Evolutionary conservation across 441 rosid genomes (phyloP), one percentile per base, ranked within the genome.

Genomic region (Pelargonium fulgidum): DNA sequence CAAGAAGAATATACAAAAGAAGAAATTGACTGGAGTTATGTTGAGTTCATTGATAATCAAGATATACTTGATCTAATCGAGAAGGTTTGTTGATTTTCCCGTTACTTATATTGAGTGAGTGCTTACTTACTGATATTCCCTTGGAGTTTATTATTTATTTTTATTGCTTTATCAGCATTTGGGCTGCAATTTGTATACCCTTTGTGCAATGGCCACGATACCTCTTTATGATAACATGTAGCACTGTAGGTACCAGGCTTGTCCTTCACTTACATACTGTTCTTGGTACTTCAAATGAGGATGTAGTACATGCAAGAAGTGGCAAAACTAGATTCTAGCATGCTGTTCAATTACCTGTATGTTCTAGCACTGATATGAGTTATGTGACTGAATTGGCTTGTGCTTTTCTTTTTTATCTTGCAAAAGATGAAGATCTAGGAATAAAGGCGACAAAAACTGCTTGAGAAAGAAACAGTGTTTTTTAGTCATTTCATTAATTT

Each of bases 21-120:
- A 81, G 84, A 84, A 79, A 89, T 89, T 75, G 86, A 86, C 80
- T 89, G 94, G 94, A 89, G 91, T 70, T 89, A 89, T 72, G 85
- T 89, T 75, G 94, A 89, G 62, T 89, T 89, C 65, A 62, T 85
- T 75, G 94, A 89, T 76, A 89, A 89, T 78, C 83, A 84, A 75
- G 94, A 89, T 79, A 77, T 89, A 73, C 90, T 86, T 71, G 94
- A 86, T 76, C 93, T 83, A 71, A 77, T 89, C 70, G 94, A 89
- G 78, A 85, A 81, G 85, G 87, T 83, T 66, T 70, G 56, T 13
- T 41, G 56, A 45, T 70, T 48, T 64, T 70, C 69, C 64, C 14
- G 3, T 20, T 39, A 13, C 61, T 36, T 0, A 67, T 41, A 29
- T 72, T 65, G 20, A 68, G 19, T 54, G 61, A 66, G 62, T 17